Base-by-base conservation (phyloP, 257 asterid genomes). In the Rehmannia glutinosa region DNA sequence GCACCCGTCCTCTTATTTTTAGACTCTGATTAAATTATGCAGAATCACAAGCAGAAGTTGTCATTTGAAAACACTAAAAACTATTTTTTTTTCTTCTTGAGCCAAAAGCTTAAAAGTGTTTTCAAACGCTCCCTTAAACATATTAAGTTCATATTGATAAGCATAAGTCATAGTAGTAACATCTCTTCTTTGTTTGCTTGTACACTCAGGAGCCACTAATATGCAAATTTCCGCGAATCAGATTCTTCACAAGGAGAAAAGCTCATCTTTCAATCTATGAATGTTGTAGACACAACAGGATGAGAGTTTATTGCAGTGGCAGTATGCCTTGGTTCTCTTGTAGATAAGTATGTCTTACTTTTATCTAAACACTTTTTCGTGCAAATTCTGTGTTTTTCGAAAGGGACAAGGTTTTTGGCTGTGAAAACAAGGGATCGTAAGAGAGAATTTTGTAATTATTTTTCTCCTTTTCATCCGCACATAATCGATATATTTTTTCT, bases 201-300 rank as follows among this genome's bases (percentile, higher is more conserved):
- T 47, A 52, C 38, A 17, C 62, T 59, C 70, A 81, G 86, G 77
- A 49, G 65, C 49, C 23, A 21, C 33, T 27, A 23, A 59, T 21
- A 16, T 62, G 66, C 62, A 63, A 39, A 68, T 35, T 25, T 58
- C 75, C 4, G 76, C 50, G 23, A 30, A 55, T 28, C 28, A 5
- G 57, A 50, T 56, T 20, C 6, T 50, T 21, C 54, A 28, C 8
- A 59, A 66, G 66, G 78, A 67, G 8, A 53, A 67, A 30, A 41
- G 72, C 69, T 65, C 54, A 7, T 33, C 19, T 0, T 24, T 35
- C 19, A 15, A 69, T 28, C 12, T 21, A 43, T 53, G 53, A 54
- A 39, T 20, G 64, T 62, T 47, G 7, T 46, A n/a, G 45, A 60
- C 2, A 56, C 75, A 25, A n/a, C 19, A 16, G 15, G 43, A 20